Conservation (phyloP, 352 stramenopile species). For the Globisporangium lucens region DNA sequence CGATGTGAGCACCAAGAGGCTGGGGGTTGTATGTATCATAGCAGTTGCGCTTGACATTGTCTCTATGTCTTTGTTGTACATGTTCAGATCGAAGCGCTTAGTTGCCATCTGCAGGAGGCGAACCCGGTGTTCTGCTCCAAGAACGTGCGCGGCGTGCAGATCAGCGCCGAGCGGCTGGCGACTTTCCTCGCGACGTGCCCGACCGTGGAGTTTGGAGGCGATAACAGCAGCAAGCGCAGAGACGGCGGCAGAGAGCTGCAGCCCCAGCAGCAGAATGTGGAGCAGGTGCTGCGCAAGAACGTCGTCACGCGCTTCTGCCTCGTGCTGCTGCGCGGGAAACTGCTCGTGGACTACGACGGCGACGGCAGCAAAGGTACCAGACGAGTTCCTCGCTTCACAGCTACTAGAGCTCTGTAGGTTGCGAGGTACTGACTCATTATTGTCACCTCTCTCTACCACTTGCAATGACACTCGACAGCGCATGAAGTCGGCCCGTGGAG, state of each 20-base stretch:
- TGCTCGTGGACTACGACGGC: constrained; percentile 27
- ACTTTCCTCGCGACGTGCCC: constrained; percentile 28
- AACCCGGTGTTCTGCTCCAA: constrained; percentile 32
- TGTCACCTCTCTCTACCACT: background rate
- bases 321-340: constrained; percentile 33
- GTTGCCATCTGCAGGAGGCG: constrained; percentile 30
- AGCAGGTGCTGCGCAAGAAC: constrained; percentile 26
- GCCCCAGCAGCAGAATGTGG: constrained; percentile 7
- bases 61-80: constrained; percentile 11
- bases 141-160: constrained; percentile 25
- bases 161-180: constrained; percentile 23
- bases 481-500: constrained; percentile 32
- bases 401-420: background rate
- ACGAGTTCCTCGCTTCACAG: background rate
- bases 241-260: background rate
- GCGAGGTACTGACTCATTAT: background rate
- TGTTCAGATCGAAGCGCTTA: constrained; percentile 25
- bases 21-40: background rate
- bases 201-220: constrained; percentile 27
- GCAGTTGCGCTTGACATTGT: background rate
- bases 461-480: background rate
- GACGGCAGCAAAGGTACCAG: constrained; percentile 14
- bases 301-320: constrained; percentile 31
- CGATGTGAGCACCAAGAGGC: constrained; percentile 11
- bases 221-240: background rate